Base-by-base conservation (phyloP, 495 filamentous ascomycete genomes). In the Ascobolus immersus region DNA sequence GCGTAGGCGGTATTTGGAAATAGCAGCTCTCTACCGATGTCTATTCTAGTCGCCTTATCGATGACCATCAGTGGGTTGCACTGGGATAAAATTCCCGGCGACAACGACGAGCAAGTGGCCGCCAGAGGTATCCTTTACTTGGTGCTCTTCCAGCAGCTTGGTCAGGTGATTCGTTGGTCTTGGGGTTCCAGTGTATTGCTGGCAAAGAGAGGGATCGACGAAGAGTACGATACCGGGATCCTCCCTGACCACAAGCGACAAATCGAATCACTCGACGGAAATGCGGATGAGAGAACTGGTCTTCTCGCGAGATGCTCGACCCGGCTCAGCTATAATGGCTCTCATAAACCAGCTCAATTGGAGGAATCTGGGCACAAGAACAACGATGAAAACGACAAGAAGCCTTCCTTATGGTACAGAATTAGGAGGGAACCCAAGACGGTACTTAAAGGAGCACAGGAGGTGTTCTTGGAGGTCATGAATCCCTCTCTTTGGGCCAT, bases 401-500 rank as follows among this genome's bases (percentile, higher is more conserved):
- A n/a, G n/a, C n/a, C n/a, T n/a, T n/a, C n/a, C n/a, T n/a, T n/a
- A n/a, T n/a, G n/a, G n/a, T n/a, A n/a, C n/a, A n/a, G n/a, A n/a
- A n/a, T n/a, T n/a, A n/a, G n/a, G n/a, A n/a, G n/a, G n/a, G n/a
- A n/a, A n/a, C n/a, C n/a, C n/a, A n/a, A n/a, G n/a, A n/a, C n/a
- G n/a, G n/a, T n/a, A n/a, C n/a, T n/a, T n/a, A n/a, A n/a, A n/a
- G n/a, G n/a, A n/a, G n/a, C n/a, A n/a, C n/a, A n/a, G n/a, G n/a
- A n/a, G n/a, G n/a, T n/a, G 18, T 39, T 75, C 6, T 81, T 75
- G 76, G 73, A 74, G 22, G 86, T 92, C 52, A 94, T 96, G 86
- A 96, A 94, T 53, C 84, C 86, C 4, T 89, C 86, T 1, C 67
- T 96, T 1, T 94, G 82, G 79, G 84, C 86, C 7, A 94, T 96